Evolutionary conservation across 768 basidiomycete species (phyloP).

Genomic region (Tulasnella sp.): DNA sequence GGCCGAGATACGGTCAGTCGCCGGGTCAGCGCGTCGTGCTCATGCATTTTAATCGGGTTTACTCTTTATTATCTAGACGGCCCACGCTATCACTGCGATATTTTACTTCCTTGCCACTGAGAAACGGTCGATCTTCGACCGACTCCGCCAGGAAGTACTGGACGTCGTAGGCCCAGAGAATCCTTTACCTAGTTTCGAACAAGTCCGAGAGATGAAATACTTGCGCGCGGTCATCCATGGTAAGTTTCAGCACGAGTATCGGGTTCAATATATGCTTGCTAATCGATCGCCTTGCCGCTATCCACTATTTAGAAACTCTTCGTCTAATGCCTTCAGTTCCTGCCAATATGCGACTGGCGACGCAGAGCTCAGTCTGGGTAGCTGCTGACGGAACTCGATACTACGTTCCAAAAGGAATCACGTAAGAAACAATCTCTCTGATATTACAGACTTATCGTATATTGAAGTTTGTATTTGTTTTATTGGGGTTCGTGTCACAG

Average conservation of each 20-base stretch:
- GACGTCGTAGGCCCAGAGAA: conserved; percentile 50
- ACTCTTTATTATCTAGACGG: conserved; percentile 43
- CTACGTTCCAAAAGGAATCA: conserved; percentile 27
- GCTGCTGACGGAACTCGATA: conserved; percentile 31
- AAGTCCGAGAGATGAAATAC: conserved; percentile 62
- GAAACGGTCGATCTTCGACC: conserved; percentile 52
- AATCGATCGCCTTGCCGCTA: conserved; percentile 37
- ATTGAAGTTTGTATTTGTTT: not conserved
- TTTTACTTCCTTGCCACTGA: conserved; percentile 58
- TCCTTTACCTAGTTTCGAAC: conserved; percentile 55
- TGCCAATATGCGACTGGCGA: conserved; percentile 17
- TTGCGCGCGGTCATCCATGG: conserved; percentile 69
- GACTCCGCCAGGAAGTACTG: conserved; percentile 58
- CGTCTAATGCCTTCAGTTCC: conserved; percentile 57
- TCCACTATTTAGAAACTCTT: conserved; percentile 51
- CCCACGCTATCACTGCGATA: conserved; percentile 56
- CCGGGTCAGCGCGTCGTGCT: not conserved
- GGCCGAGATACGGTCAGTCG: conserved; percentile 70
- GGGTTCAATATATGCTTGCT: too few relatives aligned
- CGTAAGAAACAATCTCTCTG: not conserved
- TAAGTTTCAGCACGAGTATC: conserved; percentile 37
- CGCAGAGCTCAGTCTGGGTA: conserved; percentile 27
- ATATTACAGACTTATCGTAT: not conserved
- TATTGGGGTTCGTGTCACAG: not conserved
- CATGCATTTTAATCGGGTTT: too few relatives aligned